phyloP scores from a whole-genome alignment of 202 grass and related monocot genomes.

The Cymbopogon flexuosus region DNA sequence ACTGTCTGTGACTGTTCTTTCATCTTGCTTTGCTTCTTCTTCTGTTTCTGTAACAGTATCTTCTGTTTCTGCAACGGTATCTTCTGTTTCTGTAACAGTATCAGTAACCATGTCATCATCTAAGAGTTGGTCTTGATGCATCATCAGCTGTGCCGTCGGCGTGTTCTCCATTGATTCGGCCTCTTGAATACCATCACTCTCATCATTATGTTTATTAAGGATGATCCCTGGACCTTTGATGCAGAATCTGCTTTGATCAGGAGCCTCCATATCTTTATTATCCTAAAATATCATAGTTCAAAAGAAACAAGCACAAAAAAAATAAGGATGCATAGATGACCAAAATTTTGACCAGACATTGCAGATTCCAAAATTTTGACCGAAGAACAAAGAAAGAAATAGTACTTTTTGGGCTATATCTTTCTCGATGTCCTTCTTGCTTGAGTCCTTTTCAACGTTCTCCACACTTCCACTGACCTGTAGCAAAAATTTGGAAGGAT shows the following conservation, averaged over 20 bases:
- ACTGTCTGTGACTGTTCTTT: not conserved
- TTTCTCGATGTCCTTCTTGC: not conserved
- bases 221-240: not conserved
- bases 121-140: constrained; percentile 5
- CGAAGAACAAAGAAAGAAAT: not conserved
- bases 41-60: not conserved
- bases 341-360: not conserved
- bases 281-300: constrained; percentile 25
- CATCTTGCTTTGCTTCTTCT: not conserved
- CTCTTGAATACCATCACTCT: not conserved
- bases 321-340: constrained; percentile 13
- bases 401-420: not conserved
- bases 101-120: constrained; percentile 5
- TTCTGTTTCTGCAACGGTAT: not conserved
- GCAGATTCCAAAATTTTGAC: not conserved
- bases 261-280: not conserved
- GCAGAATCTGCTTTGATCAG: not conserved
- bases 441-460: not conserved
- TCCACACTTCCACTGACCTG: constrained; percentile 1
- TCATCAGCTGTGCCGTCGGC: not conserved
- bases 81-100: not conserved
- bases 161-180: constrained; percentile 22
- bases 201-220: constrained; percentile 11
- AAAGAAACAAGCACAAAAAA: not conserved
- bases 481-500: not conserved